These are phyloP conservation scores for Glycine latifolia DNA, from an alignment of 306 rosid genomes.

Conservation along the genomic window DNA sequence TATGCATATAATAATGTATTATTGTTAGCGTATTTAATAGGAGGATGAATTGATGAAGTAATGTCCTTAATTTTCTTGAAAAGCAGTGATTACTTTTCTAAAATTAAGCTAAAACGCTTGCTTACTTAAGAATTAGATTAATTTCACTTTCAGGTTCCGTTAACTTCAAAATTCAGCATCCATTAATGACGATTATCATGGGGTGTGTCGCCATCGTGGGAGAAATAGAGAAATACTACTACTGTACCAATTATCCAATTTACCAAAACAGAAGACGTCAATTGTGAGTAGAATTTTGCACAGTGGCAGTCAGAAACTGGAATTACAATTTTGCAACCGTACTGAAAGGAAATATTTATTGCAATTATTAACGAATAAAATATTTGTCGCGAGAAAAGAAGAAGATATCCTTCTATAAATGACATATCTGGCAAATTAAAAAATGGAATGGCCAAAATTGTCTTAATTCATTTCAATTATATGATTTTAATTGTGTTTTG, in stretches of 20 bases:
- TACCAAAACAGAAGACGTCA: slow-evolving; percentile 4
- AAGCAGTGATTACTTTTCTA: not conserved
- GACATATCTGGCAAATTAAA: too few relatives aligned
- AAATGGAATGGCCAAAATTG: too few relatives aligned
- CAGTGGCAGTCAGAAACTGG: not conserved
- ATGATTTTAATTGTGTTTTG: too few relatives aligned
- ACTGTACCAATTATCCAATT: not conserved
- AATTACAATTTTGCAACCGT: not conserved
- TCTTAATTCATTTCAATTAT: too few relatives aligned
- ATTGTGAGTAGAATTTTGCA: not conserved
- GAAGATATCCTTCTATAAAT: too few relatives aligned
- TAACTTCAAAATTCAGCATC: slow-evolving; percentile 18
- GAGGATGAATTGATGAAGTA: not conserved
- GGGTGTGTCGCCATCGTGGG: slow-evolving; percentile 16
- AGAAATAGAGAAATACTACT: not conserved
- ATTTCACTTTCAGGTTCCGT: not conserved
- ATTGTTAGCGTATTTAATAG: not conserved
- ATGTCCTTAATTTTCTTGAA: not conserved
- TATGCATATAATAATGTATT: not conserved
- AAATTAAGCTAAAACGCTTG: not conserved
- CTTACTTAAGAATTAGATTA: not conserved
- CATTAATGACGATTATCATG: not conserved
- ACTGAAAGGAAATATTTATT: not conserved
- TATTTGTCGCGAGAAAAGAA: not conserved
- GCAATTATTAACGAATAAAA: not conserved